Conservation (phyloP, 2,329 filamentous ascomycete genomes). For the Karstenula rhodostoma region DNA sequence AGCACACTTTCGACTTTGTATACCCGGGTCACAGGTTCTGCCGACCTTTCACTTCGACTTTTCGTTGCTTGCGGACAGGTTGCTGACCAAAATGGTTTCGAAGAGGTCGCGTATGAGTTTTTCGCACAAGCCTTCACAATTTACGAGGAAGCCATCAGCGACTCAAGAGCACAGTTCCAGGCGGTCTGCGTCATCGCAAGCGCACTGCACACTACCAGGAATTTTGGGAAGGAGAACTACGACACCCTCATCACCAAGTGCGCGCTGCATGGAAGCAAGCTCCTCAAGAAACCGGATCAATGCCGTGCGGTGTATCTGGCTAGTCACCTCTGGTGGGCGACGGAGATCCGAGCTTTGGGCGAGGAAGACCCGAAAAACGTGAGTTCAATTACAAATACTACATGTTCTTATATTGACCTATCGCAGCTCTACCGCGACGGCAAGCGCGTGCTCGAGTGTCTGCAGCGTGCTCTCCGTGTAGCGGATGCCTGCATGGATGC, state of each 20-base stretch:
- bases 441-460: conserved; percentile 93
- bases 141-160: conserved; percentile 95
- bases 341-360: conserved; percentile 76
- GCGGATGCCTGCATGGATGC: conserved; percentile 99
- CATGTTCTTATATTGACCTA: conserved; percentile 18
- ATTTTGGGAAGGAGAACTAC: conserved; percentile 97
- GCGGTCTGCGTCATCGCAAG: conserved; percentile 94
- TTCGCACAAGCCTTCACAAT: conserved; percentile 98
- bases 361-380: conserved; percentile 85
- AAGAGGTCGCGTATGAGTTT: conserved; percentile 97
- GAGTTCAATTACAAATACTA: conserved; percentile 48
- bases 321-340: conserved; percentile 98
- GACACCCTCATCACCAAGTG: conserved; percentile 98
- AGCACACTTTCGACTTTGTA: conserved; percentile 86
- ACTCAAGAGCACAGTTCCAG: conserved; percentile 97
- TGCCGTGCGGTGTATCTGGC: conserved; percentile 96
- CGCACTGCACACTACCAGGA: conserved; percentile 84
- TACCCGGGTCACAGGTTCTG: conserved; percentile 82
- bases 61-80: conserved; percentile 94
- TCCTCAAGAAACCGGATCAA: conserved; percentile 97
- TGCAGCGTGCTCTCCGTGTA: conserved; percentile 92
- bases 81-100: conserved; percentile 87
- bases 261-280: conserved; percentile 93
- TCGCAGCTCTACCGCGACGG: conserved; percentile 87
- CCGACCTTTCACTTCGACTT: conserved; percentile 86